phyloP scores from a whole-genome alignment of 805 yeast species.

The Komagataella phaffii region DNA sequence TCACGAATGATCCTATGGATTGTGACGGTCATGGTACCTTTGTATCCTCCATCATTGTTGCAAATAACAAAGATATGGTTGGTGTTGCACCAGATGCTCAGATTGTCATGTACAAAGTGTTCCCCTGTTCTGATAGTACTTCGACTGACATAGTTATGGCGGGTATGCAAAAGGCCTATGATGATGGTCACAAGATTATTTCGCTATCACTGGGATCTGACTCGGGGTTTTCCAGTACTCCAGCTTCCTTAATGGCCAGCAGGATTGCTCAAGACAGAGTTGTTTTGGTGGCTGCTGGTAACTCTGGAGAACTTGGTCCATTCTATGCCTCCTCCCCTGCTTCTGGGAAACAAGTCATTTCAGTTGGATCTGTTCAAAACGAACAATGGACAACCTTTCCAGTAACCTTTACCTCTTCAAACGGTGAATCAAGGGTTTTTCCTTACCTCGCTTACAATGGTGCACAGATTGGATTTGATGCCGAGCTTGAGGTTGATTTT shows the following conservation, averaged over 20 bases:
- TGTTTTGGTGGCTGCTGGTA: conserved; percentile 10
- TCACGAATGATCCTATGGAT: conserved; percentile 7
- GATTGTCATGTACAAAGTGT: conserved; percentile 8
- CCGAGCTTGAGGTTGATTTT: conserved; percentile 1
- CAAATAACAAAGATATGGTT: conserved; percentile 4
- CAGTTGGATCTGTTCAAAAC: conserved; percentile 5
- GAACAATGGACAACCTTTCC: conserved; percentile 4
- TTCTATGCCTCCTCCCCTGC: conserved; percentile 6
- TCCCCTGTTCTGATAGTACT: conserved; percentile 8
- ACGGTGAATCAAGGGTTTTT: not conserved
- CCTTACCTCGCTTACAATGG: not conserved
- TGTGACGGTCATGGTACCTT: conserved; percentile 13
- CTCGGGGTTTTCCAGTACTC: conserved; percentile 5
- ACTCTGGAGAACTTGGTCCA: conserved; percentile 6
- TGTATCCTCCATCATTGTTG: conserved; percentile 11
- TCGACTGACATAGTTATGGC: conserved; percentile 7
- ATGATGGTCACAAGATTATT: conserved; percentile 6
- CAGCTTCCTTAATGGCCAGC: conserved; percentile 6
- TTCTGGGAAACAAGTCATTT: conserved; percentile 3
- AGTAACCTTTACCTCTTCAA: conserved; percentile 2
- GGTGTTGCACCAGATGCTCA: conserved; percentile 11
- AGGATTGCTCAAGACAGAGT: conserved; percentile 6
- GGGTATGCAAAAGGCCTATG: conserved; percentile 6
- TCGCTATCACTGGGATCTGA: conserved; percentile 9
- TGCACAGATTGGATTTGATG: not conserved